Conservation (phyloP, 2,329 filamentous ascomycete species). For the Diatrype stigma region DNA sequence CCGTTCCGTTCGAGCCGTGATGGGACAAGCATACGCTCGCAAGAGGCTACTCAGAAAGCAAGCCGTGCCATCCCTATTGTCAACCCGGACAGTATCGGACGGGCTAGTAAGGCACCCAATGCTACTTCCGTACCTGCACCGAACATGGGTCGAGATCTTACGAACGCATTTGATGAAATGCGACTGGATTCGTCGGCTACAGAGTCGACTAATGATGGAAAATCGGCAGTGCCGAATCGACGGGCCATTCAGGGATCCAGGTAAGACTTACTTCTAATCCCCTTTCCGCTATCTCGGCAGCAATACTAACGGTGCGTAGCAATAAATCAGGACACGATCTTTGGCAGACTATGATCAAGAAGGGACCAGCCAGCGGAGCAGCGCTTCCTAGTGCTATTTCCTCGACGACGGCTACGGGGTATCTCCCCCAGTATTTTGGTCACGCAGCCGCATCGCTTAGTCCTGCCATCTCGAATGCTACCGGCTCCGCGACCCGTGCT, state of each 20-base stretch:
- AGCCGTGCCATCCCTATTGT: constrained; percentile 32
- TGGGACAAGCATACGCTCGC: constrained; percentile 17
- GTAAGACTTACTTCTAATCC: constrained; percentile 17
- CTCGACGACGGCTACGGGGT: constrained; percentile 50
- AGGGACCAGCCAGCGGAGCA: constrained; percentile 44
- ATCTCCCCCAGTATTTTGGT: constrained; percentile 49
- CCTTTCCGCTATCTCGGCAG: background rate
- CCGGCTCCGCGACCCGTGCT: constrained; percentile 27
- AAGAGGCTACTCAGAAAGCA: constrained; percentile 19
- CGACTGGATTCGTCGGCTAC: constrained; percentile 9
- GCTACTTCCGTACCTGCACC: constrained; percentile 1
- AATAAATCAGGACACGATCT: constrained; percentile 40
- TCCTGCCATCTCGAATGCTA: constrained; percentile 38
- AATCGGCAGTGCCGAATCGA: constrained; percentile 11
- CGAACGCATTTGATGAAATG: constrained; percentile 6
- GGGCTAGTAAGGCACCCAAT: constrained; percentile 8
- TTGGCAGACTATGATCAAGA: constrained; percentile 48
- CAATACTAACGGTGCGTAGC: constrained; percentile 21
- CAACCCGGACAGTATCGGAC: constrained; percentile 20
- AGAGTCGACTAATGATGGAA: constrained; percentile 10
- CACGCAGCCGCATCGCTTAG: constrained; percentile 48
- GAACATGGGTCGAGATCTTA: constrained; percentile 6
- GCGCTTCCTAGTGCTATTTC: constrained; percentile 46
- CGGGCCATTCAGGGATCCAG: constrained; percentile 25
- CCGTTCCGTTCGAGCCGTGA: constrained; percentile 21